Percentiles rank a stretch among this genome's conserved stretches.
These are phyloP conservation scores for Psidium guajava DNA, from an alignment of 345 rosid genomes.

Conservation along the genomic window DNA sequence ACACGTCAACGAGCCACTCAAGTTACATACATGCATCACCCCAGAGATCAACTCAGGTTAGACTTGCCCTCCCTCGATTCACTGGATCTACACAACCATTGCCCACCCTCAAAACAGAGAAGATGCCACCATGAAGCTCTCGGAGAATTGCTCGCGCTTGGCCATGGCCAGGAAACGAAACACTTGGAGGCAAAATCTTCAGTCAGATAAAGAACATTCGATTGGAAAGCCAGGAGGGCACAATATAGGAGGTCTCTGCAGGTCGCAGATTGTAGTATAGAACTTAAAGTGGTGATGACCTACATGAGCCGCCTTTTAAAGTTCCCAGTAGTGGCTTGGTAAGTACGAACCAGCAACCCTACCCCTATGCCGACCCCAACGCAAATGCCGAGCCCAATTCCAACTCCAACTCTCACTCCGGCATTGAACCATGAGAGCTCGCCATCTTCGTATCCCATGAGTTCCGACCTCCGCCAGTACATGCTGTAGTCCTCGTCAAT, in stretches of 20 bases:
- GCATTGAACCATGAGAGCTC: slow-evolving; percentile 96
- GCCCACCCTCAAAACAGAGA: background rate
- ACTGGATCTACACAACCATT: background rate
- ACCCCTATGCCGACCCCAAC: slow-evolving; percentile 87
- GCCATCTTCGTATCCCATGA: slow-evolving; percentile 66
- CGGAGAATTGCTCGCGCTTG: background rate
- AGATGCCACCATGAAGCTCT: background rate
- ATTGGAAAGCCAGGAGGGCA: background rate
- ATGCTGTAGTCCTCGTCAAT: slow-evolving; percentile 52
- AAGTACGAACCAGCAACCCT: slow-evolving; percentile 74
- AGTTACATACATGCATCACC: background rate
- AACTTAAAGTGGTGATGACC: background rate
- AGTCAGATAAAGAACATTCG: slow-evolving; percentile 8
- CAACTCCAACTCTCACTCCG: slow-evolving; percentile 93
- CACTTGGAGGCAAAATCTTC: slow-evolving; percentile 28
- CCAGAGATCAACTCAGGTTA: background rate
- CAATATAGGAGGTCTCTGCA: background rate
- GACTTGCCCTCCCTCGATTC: background rate
- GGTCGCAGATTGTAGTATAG: background rate
- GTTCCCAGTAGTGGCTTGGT: slow-evolving; percentile 69
- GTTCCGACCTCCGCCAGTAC: slow-evolving; percentile 61
- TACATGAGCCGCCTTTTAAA: slow-evolving; percentile 55
- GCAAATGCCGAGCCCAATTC: slow-evolving; percentile 91
- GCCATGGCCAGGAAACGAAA: slow-evolving; percentile 17
- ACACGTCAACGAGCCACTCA: background rate